Base-by-base conservation (phyloP, 768 basidiomycete genomes). In the Kwoniella bestiolae region DNA sequence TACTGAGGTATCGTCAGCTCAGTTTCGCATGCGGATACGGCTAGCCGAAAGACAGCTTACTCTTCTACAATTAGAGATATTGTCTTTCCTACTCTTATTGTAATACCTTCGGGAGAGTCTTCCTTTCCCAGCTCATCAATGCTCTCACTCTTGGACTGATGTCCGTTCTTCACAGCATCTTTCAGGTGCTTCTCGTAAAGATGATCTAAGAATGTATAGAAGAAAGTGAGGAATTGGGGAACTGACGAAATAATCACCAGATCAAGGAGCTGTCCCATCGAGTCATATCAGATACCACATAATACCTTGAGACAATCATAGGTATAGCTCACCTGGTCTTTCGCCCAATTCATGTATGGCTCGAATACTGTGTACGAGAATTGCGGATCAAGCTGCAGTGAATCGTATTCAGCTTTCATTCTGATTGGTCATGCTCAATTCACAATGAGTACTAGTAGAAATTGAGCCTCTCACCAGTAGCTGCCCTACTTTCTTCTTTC, bases 151-250 rank as follows among this genome's bases (percentile, higher is more conserved):
- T 51, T 8, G 50, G 21, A 5, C 2, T 38, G 35, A 8, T 38
- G 16, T 16, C 35, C 5, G 16, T 38, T 16, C 11, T 38, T 16
- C 35, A 38, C 35, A 38, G 16, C 16, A 38, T 9, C 11, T 38
- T 38, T 51, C 8, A 51, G 21, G 14, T 51, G 50, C 16, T 5
- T 51, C 26, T 2, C n/a, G 9, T 49, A 53, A 12, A 53, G 52
- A 18, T 53, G 21, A 16, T 53, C 16, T 1, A 53, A 18, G 16
- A 56, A 23, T 3, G 38, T 31, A 21, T 56, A 11, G 38, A 38
- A 56, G 35, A 56, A 35, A 26, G 38, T 35, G 31, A 56, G 5
- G 35, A 56, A 38, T 25, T 21, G 38, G 12, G 56, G 56, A 41
- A 21, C 16, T 3, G 56, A 31, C 8, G 52, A 31, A 23, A 34